These are phyloP conservation scores for Diaporthe sp. DNA, from an alignment of 2,329 filamentous ascomycete genomes.

Conservation along the genomic window DNA sequence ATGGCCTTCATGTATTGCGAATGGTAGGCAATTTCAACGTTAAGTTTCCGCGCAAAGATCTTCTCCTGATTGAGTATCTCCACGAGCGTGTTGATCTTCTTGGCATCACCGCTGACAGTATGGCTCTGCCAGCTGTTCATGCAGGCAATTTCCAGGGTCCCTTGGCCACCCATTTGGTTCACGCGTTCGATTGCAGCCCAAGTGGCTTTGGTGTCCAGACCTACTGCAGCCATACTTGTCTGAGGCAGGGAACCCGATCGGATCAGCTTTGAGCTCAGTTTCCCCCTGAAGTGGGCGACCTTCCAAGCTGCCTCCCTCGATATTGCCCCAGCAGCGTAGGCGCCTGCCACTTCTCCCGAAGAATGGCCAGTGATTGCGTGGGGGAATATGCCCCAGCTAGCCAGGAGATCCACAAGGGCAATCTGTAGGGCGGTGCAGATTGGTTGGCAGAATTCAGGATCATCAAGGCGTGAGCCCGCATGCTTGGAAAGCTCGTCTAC, in stretches of 20 bases:
- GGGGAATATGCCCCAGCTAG: constrained; percentile 45
- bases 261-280: constrained; percentile 46
- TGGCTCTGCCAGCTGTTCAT: constrained; percentile 46
- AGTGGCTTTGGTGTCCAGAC: constrained; percentile 44
- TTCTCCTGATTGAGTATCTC: constrained; percentile 41
- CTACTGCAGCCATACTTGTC: constrained; percentile 48
- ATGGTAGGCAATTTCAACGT: constrained; percentile 53
- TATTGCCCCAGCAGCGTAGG: constrained; percentile 48
- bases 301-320: constrained; percentile 42
- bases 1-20: constrained; percentile 49
- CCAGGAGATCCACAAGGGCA: constrained; percentile 50
- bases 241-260: constrained; percentile 40
- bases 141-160: constrained; percentile 43
- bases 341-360: constrained; percentile 53
- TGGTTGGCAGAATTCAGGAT: constrained; percentile 47
- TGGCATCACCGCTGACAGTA: constrained; percentile 47
- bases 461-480: constrained; percentile 26
- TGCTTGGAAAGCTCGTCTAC: constrained; percentile 35
- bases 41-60: constrained; percentile 47
- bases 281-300: constrained; percentile 45
- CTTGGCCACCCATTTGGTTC: constrained; percentile 40
- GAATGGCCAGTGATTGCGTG: constrained; percentile 52
- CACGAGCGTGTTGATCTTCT: constrained; percentile 44
- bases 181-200: constrained; percentile 39
- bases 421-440: constrained; percentile 51